Percentiles rank a stretch among this genome's conserved stretches.
phyloP scores from a whole-genome alignment of 2,329 filamentous ascomycete species.

The Cladosporium sp. region DNA sequence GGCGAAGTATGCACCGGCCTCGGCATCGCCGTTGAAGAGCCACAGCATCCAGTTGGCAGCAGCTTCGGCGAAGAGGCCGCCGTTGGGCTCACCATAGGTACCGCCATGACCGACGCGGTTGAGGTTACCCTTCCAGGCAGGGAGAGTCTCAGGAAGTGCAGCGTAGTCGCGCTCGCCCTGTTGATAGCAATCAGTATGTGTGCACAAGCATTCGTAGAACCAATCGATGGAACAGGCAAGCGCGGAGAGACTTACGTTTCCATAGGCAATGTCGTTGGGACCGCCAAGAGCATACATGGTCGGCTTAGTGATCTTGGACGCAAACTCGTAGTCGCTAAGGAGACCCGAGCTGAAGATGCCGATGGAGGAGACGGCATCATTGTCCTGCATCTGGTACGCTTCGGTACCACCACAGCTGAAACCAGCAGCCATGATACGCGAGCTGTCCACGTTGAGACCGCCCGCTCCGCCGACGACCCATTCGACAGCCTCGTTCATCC shows the following conservation, averaged over 20 bases:
- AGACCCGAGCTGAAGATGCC: constrained; percentile 18
- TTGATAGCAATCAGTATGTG: neutral
- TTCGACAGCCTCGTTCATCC: constrained; percentile 16
- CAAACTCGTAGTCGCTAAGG: neutral
- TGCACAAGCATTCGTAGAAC: neutral
- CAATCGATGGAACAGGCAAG: neutral
- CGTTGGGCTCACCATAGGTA: constrained; percentile 14
- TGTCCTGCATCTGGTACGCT: constrained; percentile 15
- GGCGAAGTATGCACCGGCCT: constrained; percentile 16
- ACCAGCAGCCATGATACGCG: constrained; percentile 17
- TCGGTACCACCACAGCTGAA: constrained; percentile 18
- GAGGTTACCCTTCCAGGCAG: constrained; percentile 18
- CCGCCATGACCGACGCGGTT: constrained; percentile 17
- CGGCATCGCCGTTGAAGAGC: constrained; percentile 9
- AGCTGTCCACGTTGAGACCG: constrained; percentile 17
- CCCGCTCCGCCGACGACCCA: constrained; percentile 7
- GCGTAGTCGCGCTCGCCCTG: constrained; percentile 19
- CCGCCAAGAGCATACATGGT: constrained; percentile 14
- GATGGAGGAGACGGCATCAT: constrained; percentile 1
- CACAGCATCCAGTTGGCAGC: constrained; percentile 17
- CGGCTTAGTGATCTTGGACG: constrained; percentile 2
- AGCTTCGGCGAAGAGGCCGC: constrained; percentile 12
- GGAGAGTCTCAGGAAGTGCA: constrained; percentile 1
- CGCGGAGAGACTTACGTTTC: constrained; percentile 11
- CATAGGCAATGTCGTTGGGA: constrained; percentile 13